Percentiles rank a stretch among this genome's conserved stretches.
Evolutionary conservation across 2,329 filamentous ascomycete species (phyloP).

Genomic region (Pezicula rhizophila): DNA sequence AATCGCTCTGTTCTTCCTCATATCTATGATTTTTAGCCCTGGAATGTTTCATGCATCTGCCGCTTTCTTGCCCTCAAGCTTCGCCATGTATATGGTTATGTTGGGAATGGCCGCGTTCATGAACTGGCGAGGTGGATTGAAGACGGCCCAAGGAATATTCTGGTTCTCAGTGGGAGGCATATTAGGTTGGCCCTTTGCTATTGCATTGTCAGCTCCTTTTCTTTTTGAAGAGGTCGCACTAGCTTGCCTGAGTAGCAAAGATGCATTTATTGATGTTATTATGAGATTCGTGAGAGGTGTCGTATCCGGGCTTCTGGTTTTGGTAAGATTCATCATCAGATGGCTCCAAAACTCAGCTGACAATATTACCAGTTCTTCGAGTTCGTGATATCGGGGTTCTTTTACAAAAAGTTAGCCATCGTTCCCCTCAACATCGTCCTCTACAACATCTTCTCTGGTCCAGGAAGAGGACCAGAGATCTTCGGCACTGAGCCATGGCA

Average conservation of each 20-base stretch:
- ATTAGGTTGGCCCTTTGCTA: slow-evolving; percentile 91
- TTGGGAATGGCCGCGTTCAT: slow-evolving; percentile 84
- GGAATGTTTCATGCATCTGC: slow-evolving; percentile 91
- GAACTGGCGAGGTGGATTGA: slow-evolving; percentile 76
- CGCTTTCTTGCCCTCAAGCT: slow-evolving; percentile 86
- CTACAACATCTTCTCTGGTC: slow-evolving; percentile 87
- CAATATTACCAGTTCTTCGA: slow-evolving; percentile 54
- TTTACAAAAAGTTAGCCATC: slow-evolving; percentile 72
- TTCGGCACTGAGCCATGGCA: slow-evolving; percentile 97
- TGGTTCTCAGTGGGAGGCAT: slow-evolving; percentile 85
- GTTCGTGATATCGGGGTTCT: slow-evolving; percentile 69
- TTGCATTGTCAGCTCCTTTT: slow-evolving; percentile 75
- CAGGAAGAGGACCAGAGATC: slow-evolving; percentile 75
- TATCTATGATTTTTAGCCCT: slow-evolving; percentile 71
- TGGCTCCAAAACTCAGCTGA: slow-evolving; percentile 19
- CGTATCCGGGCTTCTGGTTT: slow-evolving; percentile 31
- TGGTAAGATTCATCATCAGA: slow-evolving; percentile 16
- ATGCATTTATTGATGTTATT: slow-evolving; percentile 54
- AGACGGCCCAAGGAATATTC: slow-evolving; percentile 76
- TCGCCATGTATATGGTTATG: slow-evolving; percentile 92
- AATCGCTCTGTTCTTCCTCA: slow-evolving; percentile 78
- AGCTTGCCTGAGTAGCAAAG: slow-evolving; percentile 45
- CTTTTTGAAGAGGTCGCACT: slow-evolving; percentile 68
- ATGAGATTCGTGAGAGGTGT: slow-evolving; percentile 61
- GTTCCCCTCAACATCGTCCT: slow-evolving; percentile 90